Percentiles rank a stretch among this genome's conserved stretches.
Conservation (phyloP, 2,329 filamentous ascomycete species). For the Penicillium sp. region DNA sequence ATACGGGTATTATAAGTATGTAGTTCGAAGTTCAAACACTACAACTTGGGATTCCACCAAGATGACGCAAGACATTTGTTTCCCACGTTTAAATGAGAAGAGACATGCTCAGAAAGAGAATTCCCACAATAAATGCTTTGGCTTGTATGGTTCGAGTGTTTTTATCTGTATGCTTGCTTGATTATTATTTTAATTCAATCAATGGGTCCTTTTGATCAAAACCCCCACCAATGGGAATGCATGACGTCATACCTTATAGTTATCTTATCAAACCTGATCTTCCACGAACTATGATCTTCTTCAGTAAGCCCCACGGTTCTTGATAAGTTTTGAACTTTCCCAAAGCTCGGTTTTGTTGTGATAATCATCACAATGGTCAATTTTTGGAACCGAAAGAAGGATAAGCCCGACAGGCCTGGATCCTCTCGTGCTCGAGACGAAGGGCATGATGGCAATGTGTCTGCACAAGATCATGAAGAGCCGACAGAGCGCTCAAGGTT, state of each 20-base stretch:
- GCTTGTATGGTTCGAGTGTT: not conserved
- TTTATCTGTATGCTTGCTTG: not conserved
- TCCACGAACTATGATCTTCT: conserved; percentile 4
- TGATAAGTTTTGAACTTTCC: no score
- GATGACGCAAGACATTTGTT: no score
- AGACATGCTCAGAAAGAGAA: no score
- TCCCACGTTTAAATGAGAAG: no score
- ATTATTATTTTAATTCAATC: no score
- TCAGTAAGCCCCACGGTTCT: not conserved
- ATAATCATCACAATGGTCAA: conserved; percentile 20
- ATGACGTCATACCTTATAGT: conserved; percentile 17
- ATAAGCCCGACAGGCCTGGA: conserved; percentile 13
- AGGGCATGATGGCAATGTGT: conserved; percentile 14
- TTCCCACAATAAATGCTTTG: no score
- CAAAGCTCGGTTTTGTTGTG: not conserved
- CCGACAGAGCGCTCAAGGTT: conserved; percentile 38
- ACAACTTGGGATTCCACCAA: no score
- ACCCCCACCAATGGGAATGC: not conserved
- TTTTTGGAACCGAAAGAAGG: conserved; percentile 21
- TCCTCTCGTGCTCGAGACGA: conserved; percentile 1
- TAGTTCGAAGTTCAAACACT: no score
- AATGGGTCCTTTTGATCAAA: not conserved
- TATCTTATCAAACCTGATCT: conserved; percentile 13
- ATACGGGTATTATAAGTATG: no score
- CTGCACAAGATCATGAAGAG: conserved; percentile 24